Evolutionary conservation across 148 eudicot genomes (phyloP).

Genomic region (Fagopyrum esculentum): DNA sequence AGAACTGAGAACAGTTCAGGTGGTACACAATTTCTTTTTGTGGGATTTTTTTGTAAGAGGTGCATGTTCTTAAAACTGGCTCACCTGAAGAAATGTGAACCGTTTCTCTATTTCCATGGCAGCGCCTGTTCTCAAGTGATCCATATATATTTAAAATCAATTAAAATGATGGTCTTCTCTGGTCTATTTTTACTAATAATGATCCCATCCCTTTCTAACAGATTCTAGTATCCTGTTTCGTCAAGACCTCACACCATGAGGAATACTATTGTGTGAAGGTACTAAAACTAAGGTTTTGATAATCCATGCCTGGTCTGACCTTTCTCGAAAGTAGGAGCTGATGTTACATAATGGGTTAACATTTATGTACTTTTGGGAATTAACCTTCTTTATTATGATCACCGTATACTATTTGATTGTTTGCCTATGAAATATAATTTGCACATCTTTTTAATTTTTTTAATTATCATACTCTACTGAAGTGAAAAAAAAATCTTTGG

Average conservation of each 20-base stretch:
- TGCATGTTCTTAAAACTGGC: not conserved
- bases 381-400: not conserved
- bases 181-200: constrained; percentile 34
- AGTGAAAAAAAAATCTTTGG: not conserved
- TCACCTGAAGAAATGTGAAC: no score
- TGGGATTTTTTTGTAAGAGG: no score
- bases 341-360: not conserved
- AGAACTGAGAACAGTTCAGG: constrained; percentile 1
- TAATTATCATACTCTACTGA: not conserved
- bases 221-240: constrained; percentile 86
- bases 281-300: constrained; percentile 8
- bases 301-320: constrained; percentile 17
- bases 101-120: no score
- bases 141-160: no score
- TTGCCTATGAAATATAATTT: not conserved
- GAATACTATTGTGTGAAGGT: constrained; percentile 87
- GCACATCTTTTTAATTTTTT: not conserved
- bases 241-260: constrained; percentile 84
- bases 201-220: constrained; percentile 48
- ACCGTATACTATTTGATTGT: not conserved
- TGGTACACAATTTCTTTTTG: not conserved
- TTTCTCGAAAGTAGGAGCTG: not conserved
- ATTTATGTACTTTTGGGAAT: not conserved
- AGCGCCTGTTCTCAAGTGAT: no score
- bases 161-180: no score